Evolutionary conservation across 305 asterid genomes (phyloP).

Genomic region (Ilex paraguariensis): DNA sequence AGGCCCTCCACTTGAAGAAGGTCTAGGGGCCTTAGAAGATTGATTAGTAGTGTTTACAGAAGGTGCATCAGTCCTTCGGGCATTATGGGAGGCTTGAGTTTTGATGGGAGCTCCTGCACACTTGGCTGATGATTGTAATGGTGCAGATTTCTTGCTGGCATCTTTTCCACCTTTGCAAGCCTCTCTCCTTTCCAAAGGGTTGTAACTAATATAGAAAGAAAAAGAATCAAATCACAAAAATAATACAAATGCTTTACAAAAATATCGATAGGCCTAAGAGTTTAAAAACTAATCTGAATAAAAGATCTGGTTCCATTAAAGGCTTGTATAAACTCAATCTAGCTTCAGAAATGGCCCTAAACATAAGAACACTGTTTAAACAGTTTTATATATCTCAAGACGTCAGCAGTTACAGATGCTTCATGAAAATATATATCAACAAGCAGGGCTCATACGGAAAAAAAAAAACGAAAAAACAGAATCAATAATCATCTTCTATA

Average conservation of each 20-base stretch:
- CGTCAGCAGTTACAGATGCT: too few relatives aligned
- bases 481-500: too few relatives aligned
- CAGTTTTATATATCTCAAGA: too few relatives aligned
- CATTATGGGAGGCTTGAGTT: slow-evolving; percentile 36
- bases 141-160: slow-evolving; percentile 57
- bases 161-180: slow-evolving; percentile 85
- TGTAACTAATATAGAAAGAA: slow-evolving; percentile 48
- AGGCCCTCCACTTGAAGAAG: slow-evolving; percentile 73
- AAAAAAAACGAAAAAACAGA: too few relatives aligned
- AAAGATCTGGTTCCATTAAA: too few relatives aligned
- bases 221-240: slow-evolving; percentile 2
- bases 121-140: slow-evolving; percentile 52
- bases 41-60: slow-evolving; percentile 36
- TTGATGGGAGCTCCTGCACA: slow-evolving; percentile 44
- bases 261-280: neutral
- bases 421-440: too few relatives aligned
- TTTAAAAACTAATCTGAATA: too few relatives aligned
- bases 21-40: slow-evolving; percentile 54
- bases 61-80: slow-evolving; percentile 46
- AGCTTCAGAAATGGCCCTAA: too few relatives aligned
- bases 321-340: too few relatives aligned
- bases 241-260: neutral
- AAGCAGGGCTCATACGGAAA: too few relatives aligned
- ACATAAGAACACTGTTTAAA: too few relatives aligned
- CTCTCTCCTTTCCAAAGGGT: slow-evolving; percentile 90